Base-by-base conservation (phyloP, 2,329 filamentous ascomycete genomes). In the Penicillium decumbens region DNA sequence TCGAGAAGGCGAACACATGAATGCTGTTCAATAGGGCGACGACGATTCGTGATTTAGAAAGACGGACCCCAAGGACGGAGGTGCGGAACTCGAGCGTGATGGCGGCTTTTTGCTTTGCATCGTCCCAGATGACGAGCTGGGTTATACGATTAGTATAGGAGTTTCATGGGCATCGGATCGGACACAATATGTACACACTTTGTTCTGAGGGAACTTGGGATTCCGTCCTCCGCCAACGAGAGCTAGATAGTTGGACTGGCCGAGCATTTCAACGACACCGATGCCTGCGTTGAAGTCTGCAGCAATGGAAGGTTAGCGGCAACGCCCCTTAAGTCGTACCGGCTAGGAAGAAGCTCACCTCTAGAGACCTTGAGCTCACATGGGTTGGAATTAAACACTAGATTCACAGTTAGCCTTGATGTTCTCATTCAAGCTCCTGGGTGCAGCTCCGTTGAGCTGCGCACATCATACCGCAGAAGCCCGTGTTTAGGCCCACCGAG, bases 141-240 rank as follows among this genome's bases (percentile, higher is more conserved):
- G 32, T 9, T 29, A 48, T 42, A 24, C 25, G 6, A 27, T n/a
- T 15, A 35, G n/a, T 15, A 15, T 35, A 24, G 38, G 7, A 8
- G n/a, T n/a, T 25, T n/a, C 24, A 13, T 12, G 10, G 38, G 23
- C 1, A 15, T 13, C 12, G 24, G 18, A 15, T 13, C 12, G 24
- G 18, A 4, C 2, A 18, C 3, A 13, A n/a, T 3, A 33, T 41
- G 23, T 8, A 55, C 64, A 47, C 61, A 84, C 88, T 77, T 95
- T 95, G 72, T 91, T 95, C 65, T 87, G 86, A 12, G 89, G 84
- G 62, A 89, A 93, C 64, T 92, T 92, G 45, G 91, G 89, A 51
- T 84, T 83, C 61, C 81, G 87, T 42, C 93, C 90, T 59, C 92
- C 92, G 56, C 91, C 91, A 47, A 96, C 89, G 8, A 97, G 79